These are phyloP conservation scores for Stephanodiscus triporus DNA, from an alignment of 108 stramenopile genomes.

Conservation along the genomic window DNA sequence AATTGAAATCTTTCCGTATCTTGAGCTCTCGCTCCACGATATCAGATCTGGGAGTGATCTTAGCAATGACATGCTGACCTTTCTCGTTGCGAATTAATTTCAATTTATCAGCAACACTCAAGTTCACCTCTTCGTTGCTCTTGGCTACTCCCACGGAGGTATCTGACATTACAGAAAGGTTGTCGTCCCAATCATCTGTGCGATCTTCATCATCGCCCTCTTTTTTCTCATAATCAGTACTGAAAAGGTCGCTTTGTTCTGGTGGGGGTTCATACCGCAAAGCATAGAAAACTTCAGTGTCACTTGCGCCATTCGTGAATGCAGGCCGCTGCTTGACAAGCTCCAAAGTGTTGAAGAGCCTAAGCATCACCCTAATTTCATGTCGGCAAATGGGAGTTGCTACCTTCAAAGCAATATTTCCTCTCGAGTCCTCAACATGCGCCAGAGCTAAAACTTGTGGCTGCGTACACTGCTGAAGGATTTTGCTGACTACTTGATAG, in stretches of 20 bases:
- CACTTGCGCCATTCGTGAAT: conserved; percentile 84
- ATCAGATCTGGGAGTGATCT: conserved; percentile 87
- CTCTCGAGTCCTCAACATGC: conserved; percentile 84
- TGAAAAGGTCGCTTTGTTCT: conserved; percentile 68
- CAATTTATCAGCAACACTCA: conserved; percentile 83
- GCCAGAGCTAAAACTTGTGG: conserved; percentile 90
- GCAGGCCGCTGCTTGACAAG: conserved; percentile 91
- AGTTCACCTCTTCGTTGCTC: conserved; percentile 60
- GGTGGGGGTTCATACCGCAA: conserved; percentile 86
- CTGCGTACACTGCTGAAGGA: conserved; percentile 86
- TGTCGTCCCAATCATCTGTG: conserved; percentile 88
- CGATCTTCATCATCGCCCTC: conserved; percentile 65
- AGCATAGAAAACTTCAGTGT: conserved; percentile 91
- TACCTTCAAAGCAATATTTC: conserved; percentile 81
- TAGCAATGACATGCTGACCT: conserved; percentile 91
- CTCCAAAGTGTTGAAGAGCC: conserved; percentile 92
- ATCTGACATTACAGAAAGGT: conserved; percentile 68
- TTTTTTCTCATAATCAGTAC: conserved; percentile 73
- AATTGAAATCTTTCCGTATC: conserved; percentile 83
- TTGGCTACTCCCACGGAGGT: conserved; percentile 57
- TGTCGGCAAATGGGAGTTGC: conserved; percentile 90
- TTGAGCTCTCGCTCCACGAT: conserved; percentile 86
- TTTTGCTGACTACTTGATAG: conserved; percentile 87
- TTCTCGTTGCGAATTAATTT: conserved; percentile 81
- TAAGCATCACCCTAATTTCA: conserved; percentile 88